phyloP scores from a whole-genome alignment of 495 filamentous ascomycete species.

The Bryoglossum gracile region DNA sequence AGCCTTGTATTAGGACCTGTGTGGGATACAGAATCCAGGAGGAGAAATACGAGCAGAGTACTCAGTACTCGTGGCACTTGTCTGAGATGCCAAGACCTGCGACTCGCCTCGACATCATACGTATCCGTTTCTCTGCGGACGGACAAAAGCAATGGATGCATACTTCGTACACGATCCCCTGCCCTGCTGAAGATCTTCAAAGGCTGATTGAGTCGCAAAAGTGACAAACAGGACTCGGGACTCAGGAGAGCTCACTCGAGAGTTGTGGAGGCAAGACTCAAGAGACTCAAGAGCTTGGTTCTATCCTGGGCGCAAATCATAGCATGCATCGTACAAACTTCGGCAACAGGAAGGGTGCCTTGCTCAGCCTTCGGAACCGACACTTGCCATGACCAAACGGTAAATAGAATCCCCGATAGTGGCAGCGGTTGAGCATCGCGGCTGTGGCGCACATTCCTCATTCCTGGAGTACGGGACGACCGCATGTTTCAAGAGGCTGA shows the following conservation, averaged over 20 bases:
- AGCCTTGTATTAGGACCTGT: neutral
- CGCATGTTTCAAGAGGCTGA: conserved; percentile 1
- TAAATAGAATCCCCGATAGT: neutral
- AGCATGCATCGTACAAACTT: neutral
- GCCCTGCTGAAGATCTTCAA: conserved; percentile 2
- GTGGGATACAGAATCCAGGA: neutral
- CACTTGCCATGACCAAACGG: neutral
- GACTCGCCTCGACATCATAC: neutral
- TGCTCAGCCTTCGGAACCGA: neutral
- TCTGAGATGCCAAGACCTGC: neutral
- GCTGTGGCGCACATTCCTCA: neutral
- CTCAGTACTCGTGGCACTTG: neutral
- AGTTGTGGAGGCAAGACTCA: neutral
- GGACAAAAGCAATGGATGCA: neutral
- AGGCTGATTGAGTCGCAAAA: neutral
- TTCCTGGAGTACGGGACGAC: neutral
- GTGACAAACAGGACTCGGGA: neutral
- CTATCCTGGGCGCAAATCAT: neutral
- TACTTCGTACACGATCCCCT: no score
- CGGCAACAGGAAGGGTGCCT: neutral
- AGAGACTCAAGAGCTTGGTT: neutral
- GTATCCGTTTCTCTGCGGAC: conserved; percentile 1
- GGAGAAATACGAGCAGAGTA: neutral
- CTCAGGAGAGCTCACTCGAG: neutral
- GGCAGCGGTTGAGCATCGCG: neutral